Evolutionary conservation across 148 eudicot genomes (phyloP), one percentile per base, ranked within the genome.

Genomic region (Pouteria glomerata): DNA sequence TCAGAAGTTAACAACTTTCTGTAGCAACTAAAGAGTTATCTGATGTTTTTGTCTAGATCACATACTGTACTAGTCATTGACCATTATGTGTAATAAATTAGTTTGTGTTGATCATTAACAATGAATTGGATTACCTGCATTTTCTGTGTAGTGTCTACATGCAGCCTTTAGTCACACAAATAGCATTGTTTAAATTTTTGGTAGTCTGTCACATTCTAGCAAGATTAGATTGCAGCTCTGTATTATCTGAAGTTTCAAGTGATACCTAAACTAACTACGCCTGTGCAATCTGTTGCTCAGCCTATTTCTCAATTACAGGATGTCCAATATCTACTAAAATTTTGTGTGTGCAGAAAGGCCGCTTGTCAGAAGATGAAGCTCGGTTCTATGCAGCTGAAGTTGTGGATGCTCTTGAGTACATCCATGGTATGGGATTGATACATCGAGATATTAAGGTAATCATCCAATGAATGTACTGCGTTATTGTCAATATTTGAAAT

Each of bases 401-500:
- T 76, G 96, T 92, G 23, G 99, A 95, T 77, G 92, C 99, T 75
- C 89, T 95, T 51, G 96, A 95, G 78, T 95, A 95, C 59, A 95
- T 95, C 73, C 99, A 95, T 82, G 77, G 88, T 68, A 79, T 95
- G 92, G 97, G 99, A 64, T 77, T 95, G 79, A 90, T 95, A 72
- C 99, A 95, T 78, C 88, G 99, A 41, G 99, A 95, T 80, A 95
- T 95, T 76, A 95, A 95, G 97, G 99, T 95, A 87, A 41, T 69
- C 35, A 29, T 57, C 19, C 35, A 44, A 35, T 60, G 5, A 1
- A 21, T 19, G 23, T 1, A 34, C 67, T 66, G 29, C 53, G 68
- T 27, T 69, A 29, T 74, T 59, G 26, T 29, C 35, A 23, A 21
- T 72, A 15, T 72, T 42, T 57, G 12, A 34, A 58, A 67, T 76